Evolutionary conservation across 768 basidiomycete species (phyloP).

Genomic region (Glaciozyma martinii): DNA sequence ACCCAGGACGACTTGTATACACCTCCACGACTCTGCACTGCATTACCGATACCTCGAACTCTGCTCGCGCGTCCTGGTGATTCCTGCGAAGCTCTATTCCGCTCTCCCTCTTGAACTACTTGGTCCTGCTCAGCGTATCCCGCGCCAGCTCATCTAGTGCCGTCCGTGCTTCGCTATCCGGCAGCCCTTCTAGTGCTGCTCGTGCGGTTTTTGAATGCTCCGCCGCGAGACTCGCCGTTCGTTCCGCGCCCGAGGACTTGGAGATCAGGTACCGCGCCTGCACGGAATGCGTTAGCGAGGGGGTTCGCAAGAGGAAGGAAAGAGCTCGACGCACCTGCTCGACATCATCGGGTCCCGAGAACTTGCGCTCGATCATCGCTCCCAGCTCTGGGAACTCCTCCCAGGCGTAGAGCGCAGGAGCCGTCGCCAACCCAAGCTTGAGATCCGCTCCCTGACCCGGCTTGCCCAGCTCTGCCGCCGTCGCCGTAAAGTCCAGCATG

Average conservation of each 20-base stretch:
- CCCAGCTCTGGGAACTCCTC: constrained; percentile 71
- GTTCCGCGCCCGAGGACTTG: constrained; percentile 62
- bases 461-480: constrained; percentile 69
- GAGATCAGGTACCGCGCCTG: constrained; percentile 63
- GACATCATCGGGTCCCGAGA: constrained; percentile 66
- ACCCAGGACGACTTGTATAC: not conserved
- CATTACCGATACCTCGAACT: not conserved
- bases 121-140: constrained; percentile 23
- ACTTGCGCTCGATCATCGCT: constrained; percentile 68
- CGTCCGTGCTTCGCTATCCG: constrained; percentile 67
- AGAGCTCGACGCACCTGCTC: constrained; percentile 48
- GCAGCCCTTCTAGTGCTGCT: constrained; percentile 58
- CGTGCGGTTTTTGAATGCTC: constrained; percentile 68
- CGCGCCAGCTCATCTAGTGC: constrained; percentile 49
- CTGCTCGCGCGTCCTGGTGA: not conserved
- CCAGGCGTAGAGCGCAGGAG: constrained; percentile 74
- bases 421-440: constrained; percentile 72
- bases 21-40: not conserved
- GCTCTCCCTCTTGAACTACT: not conserved
- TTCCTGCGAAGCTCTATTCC: not conserved
- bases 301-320: not conserved
- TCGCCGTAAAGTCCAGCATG: constrained; percentile 81
- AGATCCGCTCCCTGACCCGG: constrained; percentile 74
- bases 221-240: constrained; percentile 66
- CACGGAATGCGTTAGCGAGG: not conserved